Base-by-base conservation (phyloP, 2,329 filamentous ascomycete genomes). In the Trichoderma asperellum region DNA sequence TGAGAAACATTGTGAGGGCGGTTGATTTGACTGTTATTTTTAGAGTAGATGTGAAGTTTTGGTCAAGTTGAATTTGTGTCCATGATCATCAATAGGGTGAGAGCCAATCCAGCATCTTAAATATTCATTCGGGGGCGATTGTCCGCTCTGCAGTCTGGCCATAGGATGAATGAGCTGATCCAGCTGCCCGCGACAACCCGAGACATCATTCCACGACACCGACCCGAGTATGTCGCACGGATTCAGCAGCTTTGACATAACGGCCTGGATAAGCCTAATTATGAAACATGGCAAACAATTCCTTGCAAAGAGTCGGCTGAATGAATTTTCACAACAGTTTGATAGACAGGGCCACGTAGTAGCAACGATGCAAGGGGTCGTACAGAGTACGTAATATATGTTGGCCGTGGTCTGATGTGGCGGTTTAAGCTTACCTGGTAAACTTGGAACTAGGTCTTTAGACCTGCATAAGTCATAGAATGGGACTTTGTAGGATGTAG, bases 1-100 rank as follows among this genome's bases (percentile, higher is more conserved):
- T 64, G 53, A 72, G 67, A 37, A 78, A 70, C 76, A 78, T 77
- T 4, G n/a, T 35, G 57, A 10, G 24, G n/a, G 18, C n/a, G 35
- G 27, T 55, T n/a, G 11, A 11, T 16, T 55, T n/a, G 11, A 18
- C 10, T 49, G n/a, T n/a, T 57, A 3, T 27, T 47, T 66, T 12
- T 35, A 35, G 62, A 63, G 47, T 40, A 37, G 32, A 34, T 43
- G 1, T 35, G 27, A 2, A 24, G 37, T 12, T 55, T 55, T 64
- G 4, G 5, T 18, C 43, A 11, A 56, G 16, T 6, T 35, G 40
- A 12, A 5, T 11, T 12, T 24, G 27, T 3, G 4, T 1, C 21
- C 34, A 18, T 55, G 0, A 27, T 32, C 6, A 18, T 32, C 18
- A 16, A 56, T 27, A 5, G 18, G 55, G 0, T 1, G 14, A 34